These are phyloP conservation scores for Melampsora americana DNA, from an alignment of 1,284 basidiomycete species.

Conservation along the genomic window DNA sequence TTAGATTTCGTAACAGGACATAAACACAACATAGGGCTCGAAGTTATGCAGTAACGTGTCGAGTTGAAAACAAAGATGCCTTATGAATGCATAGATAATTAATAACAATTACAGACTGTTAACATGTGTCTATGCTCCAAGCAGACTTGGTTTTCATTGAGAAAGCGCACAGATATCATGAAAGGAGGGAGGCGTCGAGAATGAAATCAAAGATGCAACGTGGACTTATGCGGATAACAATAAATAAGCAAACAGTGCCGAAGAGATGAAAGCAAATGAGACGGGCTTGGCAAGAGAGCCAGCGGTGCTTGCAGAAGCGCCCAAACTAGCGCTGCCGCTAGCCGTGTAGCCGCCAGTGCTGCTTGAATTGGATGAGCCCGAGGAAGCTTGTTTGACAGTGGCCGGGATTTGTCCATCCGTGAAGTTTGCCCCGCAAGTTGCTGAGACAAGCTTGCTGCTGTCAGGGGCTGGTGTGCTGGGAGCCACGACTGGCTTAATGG, in stretches of 20 bases:
- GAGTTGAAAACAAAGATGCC: no score
- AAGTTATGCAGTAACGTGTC: no score
- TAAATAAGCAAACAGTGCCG: background rate
- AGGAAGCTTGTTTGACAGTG: background rate
- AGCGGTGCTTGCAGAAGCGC: background rate
- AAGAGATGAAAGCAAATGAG: background rate
- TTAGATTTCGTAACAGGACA: no score
- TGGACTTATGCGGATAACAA: background rate
- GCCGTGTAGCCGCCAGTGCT: background rate
- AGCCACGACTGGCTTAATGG: background rate
- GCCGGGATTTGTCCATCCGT: background rate
- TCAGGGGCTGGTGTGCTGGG: background rate
- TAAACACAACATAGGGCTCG: no score
- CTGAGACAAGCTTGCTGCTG: background rate
- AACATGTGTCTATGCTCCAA: no score
- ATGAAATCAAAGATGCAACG: no score
- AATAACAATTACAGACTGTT: no score
- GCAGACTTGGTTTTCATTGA: no score
- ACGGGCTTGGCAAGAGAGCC: background rate
- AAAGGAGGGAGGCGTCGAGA: no score
- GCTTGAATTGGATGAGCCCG: no score
- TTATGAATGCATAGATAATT: no score
- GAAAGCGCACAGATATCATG: no score
- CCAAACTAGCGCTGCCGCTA: background rate
- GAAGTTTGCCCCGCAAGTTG: background rate